Evolutionary conservation across 345 rosid species (phyloP).

Genomic region (Syzygium aqueum): DNA sequence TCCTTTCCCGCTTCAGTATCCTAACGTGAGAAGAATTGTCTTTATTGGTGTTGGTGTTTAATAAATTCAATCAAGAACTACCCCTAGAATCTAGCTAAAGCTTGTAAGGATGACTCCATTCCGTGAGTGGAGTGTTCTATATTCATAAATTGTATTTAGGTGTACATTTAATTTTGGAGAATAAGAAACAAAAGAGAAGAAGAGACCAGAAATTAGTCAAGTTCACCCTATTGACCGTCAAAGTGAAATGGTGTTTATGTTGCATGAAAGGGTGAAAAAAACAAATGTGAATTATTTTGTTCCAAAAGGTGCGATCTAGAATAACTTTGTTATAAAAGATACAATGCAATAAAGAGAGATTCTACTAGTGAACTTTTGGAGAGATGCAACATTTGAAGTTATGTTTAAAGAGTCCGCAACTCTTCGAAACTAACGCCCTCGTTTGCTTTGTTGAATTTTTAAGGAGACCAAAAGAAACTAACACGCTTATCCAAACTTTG

Average conservation of each 20-base stretch:
- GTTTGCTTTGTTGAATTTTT: not conserved
- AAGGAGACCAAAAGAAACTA: not conserved
- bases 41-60: not conserved
- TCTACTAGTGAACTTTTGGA: too few relatives aligned
- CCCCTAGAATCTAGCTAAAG: not conserved
- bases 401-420: not conserved
- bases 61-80: not conserved
- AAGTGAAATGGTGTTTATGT: not conserved
- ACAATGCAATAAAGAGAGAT: not conserved
- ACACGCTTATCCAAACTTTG: not conserved
- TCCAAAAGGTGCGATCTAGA: not conserved
- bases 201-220: not conserved
- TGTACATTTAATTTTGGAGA: not conserved
- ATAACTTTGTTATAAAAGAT: not conserved
- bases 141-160: not conserved
- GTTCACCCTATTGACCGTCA: not conserved
- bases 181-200: not conserved
- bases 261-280: not conserved
- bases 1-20: not conserved
- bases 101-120: not conserved
- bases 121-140: not conserved
- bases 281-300: not conserved
- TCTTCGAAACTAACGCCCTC: not conserved
- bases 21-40: not conserved
- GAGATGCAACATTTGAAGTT: too few relatives aligned